Evolutionary conservation across 2,329 filamentous ascomycete genomes (phyloP).

Genomic region (Aspergillus aculeatus): DNA sequence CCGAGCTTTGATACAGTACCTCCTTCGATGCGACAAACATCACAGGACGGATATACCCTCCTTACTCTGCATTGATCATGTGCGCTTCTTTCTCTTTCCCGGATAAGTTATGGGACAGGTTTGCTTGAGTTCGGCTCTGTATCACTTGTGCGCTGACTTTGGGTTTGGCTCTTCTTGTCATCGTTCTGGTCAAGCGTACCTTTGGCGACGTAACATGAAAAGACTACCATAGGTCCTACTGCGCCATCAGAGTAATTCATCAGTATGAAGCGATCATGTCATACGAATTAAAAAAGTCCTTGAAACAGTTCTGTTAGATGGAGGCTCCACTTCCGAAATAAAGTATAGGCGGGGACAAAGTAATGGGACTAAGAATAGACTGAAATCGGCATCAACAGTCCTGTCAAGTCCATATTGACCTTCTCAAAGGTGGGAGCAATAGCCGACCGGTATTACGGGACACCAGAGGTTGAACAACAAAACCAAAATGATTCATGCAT

Average conservation of each 20-base stretch:
- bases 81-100: background rate
- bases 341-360: too few species aligned
- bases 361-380: background rate
- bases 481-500: conserved; percentile 4
- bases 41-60: background rate
- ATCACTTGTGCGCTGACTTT: background rate
- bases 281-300: too few species aligned
- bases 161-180: background rate
- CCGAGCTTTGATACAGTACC: background rate
- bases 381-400: background rate
- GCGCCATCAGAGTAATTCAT: too few species aligned
- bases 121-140: background rate
- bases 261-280: too few species aligned
- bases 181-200: background rate
- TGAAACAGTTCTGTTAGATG: too few species aligned
- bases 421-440: background rate
- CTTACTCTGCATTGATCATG: background rate
- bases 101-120: background rate
- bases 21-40: background rate
- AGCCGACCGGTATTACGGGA: background rate
- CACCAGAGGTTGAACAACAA: background rate
- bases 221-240: too few species aligned
- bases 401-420: background rate
- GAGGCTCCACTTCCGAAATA: too few species aligned
- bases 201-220: too few species aligned